Base-by-base conservation (phyloP, 305 asterid species). In the Petunia hybrid region DNA sequence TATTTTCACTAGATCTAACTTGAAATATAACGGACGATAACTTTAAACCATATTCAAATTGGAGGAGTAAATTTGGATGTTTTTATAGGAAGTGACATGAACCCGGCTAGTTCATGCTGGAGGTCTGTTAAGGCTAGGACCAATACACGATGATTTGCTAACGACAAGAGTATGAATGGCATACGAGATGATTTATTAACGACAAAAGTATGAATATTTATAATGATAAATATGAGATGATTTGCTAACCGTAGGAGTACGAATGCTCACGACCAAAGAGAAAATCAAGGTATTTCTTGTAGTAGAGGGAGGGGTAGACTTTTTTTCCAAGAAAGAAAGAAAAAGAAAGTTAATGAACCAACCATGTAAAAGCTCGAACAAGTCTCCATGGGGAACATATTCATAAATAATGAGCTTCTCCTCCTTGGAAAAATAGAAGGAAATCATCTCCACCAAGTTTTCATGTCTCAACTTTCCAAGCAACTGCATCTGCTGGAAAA, bases 401-500 rank as follows among this genome's bases (percentile, higher is more conserved):
- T 89, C 97, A 43, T 80, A 87, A 3, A 92, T 75, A 80, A 92
- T 85, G 8, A 92, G 87, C 88, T 86, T 90, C 87, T 92, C 97
- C n/a, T 92, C 91, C 76, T 83, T 88, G n/a, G 96, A 85, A 76
- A 82, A 83, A 85, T 89, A 87, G 75, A 87, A 92, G 0, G 97
- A 87, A 56, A 92, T 81, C 45, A 91, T 84, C 83, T 87, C 88
- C 0, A 83, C 88, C 35, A 91, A 82, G 80, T 90, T 91, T 38
- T 86, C 86, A 45, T 92, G 95, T 74, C 61, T 88, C 42, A 89
- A n/a, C 36, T 84, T 86, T 9, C 91, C 97, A 6, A 92, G 88
- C 41, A 87, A 76, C 31, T 80, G 90, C 87, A 92, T 82, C 76
- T 90, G 94, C 77, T 88, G 95, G 40, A 42, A 61, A 55, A 90